These are phyloP conservation scores for Mortierella sp. DNA, from an alignment of 371 early-diverging fungal species.

Conservation along the genomic window DNA sequence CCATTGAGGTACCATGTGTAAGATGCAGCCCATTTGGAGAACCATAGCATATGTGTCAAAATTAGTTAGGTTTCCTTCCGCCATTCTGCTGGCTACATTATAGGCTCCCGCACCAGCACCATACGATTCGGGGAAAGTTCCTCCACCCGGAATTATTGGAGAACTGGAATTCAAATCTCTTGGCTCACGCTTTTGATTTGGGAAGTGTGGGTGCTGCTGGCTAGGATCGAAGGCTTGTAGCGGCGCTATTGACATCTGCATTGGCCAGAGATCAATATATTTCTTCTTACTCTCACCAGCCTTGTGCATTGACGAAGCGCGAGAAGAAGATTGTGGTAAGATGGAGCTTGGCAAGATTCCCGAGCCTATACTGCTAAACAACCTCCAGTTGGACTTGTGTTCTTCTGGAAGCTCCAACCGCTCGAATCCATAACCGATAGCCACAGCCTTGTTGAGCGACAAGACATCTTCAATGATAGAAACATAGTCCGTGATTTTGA, in stretches of 20 bases:
- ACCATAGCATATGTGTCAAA: conserved; percentile 81
- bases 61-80: conserved; percentile 61
- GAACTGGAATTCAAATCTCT: conserved; percentile 20
- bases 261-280: conserved; percentile 76
- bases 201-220: conserved; percentile 5
- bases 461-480: conserved; percentile 75
- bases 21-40: conserved; percentile 75
- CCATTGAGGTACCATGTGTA: conserved; percentile 74
- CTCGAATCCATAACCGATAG: conserved; percentile 68
- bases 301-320: conserved; percentile 32
- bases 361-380: conserved; percentile 15
- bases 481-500: conserved; percentile 66
- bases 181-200: conserved; percentile 26
- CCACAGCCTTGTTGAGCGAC: conserved; percentile 72
- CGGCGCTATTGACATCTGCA: conserved; percentile 60
- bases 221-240: conserved; percentile 18
- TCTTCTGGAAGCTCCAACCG: conserved; percentile 53
- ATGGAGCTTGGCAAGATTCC: conserved; percentile 10
- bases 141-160: not conserved
- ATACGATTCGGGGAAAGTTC: not conserved
- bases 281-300: conserved; percentile 34
- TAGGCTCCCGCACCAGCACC: not conserved
- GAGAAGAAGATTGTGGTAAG: conserved; percentile 14
- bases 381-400: conserved; percentile 29
- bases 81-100: not conserved